Evolutionary conservation across 2,329 filamentous ascomycete genomes (phyloP).

Genomic region (Exophiala viscosa): DNA sequence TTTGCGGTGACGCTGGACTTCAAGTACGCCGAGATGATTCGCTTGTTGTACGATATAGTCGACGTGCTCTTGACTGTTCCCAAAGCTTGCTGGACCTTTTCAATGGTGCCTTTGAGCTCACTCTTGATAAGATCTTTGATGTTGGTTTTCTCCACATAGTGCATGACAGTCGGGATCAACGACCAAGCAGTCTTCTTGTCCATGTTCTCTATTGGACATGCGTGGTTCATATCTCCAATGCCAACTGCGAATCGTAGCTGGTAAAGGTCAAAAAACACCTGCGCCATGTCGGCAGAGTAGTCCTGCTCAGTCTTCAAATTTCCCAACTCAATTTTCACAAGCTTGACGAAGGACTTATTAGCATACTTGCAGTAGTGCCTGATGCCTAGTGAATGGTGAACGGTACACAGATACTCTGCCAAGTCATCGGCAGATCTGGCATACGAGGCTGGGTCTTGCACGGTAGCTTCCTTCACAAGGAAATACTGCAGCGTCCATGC

Average conservation of each 20-base stretch:
- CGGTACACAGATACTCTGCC: slow-evolving; percentile 72
- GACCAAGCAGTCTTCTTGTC: slow-evolving; percentile 76
- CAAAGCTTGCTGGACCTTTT: slow-evolving; percentile 86
- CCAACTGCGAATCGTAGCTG: slow-evolving; percentile 72
- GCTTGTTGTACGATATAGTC: slow-evolving; percentile 80
- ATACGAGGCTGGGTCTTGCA: slow-evolving; percentile 63
- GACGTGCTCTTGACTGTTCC: slow-evolving; percentile 73
- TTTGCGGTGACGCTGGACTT: slow-evolving; percentile 80
- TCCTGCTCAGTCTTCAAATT: slow-evolving; percentile 71
- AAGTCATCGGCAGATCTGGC: slow-evolving; percentile 66
- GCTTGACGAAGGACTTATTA: slow-evolving; percentile 81
- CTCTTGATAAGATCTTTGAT: slow-evolving; percentile 91
- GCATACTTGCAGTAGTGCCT: slow-evolving; percentile 81
- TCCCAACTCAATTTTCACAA: slow-evolving; percentile 82
- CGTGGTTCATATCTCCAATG: slow-evolving; percentile 69
- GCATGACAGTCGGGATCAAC: slow-evolving; percentile 77
- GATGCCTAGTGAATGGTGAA: slow-evolving; percentile 80
- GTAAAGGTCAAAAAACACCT: slow-evolving; percentile 79
- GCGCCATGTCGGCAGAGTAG: slow-evolving; percentile 80
- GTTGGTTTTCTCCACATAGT: slow-evolving; percentile 75
- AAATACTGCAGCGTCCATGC: slow-evolving; percentile 85
- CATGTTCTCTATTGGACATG: slow-evolving; percentile 70
- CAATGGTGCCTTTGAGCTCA: slow-evolving; percentile 82
- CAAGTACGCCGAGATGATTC: slow-evolving; percentile 75
- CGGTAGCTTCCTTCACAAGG: slow-evolving; percentile 69